phyloP scores from a whole-genome alignment of 139 green algal genomes.

The Volvox africanus region DNA sequence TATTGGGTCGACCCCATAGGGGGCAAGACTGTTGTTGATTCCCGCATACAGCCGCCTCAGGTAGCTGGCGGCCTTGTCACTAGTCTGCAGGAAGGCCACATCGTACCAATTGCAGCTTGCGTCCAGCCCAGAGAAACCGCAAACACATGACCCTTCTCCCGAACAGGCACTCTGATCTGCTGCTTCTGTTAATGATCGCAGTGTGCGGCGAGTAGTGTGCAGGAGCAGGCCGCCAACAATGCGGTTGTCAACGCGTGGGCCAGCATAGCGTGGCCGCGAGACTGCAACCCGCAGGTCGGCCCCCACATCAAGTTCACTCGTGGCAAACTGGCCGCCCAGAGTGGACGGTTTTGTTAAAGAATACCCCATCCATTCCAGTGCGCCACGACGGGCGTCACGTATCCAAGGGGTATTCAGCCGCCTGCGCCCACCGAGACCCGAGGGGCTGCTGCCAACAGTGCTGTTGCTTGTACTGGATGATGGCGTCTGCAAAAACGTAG shows the following conservation, averaged over 20 bases:
- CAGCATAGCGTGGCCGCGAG: slow-evolving; percentile 16
- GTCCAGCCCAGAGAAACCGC: slow-evolving; percentile 38
- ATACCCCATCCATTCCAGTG: slow-evolving; percentile 28
- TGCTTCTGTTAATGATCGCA: not conserved
- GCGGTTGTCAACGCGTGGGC: slow-evolving; percentile 45
- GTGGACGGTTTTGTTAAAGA: not conserved
- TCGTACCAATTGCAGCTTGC: slow-evolving; percentile 50
- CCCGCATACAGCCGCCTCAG: slow-evolving; percentile 46
- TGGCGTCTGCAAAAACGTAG: not conserved
- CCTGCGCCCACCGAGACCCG: not conserved
- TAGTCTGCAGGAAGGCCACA: not conserved
- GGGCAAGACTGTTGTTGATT: slow-evolving; percentile 16
- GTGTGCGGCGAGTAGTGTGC: slow-evolving; percentile 50
- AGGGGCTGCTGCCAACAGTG: not conserved
- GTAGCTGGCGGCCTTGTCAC: not conserved
- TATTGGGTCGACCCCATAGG: slow-evolving; percentile 60
- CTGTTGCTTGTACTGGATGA: not conserved
- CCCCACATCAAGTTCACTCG: not conserved
- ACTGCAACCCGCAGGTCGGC: not conserved
- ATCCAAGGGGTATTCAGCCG: not conserved
- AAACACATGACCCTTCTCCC: not conserved
- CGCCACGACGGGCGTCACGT: not conserved
- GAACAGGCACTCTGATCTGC: not conserved
- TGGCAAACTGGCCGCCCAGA: not conserved
- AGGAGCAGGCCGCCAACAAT: slow-evolving; percentile 61